phyloP scores from a whole-genome alignment of 1,139 yeast species.

The Suhomyces guaymorum region DNA sequence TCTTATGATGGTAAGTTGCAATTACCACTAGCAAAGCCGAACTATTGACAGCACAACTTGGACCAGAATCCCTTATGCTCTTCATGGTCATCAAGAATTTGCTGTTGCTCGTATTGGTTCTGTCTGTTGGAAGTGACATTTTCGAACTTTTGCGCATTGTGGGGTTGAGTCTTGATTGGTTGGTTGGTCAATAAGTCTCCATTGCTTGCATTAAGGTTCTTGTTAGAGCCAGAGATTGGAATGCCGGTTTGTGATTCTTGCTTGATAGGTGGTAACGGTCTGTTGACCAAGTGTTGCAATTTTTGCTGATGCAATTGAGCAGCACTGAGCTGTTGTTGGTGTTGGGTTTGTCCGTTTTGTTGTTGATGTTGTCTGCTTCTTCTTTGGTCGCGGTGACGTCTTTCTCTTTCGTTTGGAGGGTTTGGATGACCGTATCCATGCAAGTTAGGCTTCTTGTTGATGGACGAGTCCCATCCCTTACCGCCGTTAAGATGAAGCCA shows the following conservation, averaged over 20 bases:
- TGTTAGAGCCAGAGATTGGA: constrained; percentile 16
- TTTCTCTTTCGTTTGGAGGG: constrained; percentile 40
- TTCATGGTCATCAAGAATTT: constrained; percentile 34
- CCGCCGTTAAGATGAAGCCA: constrained; percentile 95
- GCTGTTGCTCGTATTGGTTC: constrained; percentile 43
- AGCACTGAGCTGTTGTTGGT: constrained; percentile 37
- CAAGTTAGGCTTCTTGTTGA: constrained; percentile 83
- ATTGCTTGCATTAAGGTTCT: constrained; percentile 16
- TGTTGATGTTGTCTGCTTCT: constrained; percentile 44
- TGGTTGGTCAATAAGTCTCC: constrained; percentile 16
- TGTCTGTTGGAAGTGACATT: constrained; percentile 24
- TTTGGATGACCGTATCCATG: constrained; percentile 83
- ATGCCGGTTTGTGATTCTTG: constrained; percentile 36
- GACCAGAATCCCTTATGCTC: constrained; percentile 48
- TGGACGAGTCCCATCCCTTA: constrained; percentile 84
- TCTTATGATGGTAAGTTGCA: background rate
- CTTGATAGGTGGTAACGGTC: constrained; percentile 53
- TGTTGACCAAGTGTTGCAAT: constrained; percentile 51
- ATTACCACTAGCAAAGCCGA: background rate
- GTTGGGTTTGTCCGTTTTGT: constrained; percentile 25
- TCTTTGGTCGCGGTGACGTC: constrained; percentile 46
- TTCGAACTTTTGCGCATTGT: constrained; percentile 20
- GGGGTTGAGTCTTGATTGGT: constrained; percentile 20
- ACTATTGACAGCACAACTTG: constrained; percentile 46
- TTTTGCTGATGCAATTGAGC: constrained; percentile 53